Conservation (phyloP, 1,284 basidiomycete genomes). For the Grifola frondosa region DNA sequence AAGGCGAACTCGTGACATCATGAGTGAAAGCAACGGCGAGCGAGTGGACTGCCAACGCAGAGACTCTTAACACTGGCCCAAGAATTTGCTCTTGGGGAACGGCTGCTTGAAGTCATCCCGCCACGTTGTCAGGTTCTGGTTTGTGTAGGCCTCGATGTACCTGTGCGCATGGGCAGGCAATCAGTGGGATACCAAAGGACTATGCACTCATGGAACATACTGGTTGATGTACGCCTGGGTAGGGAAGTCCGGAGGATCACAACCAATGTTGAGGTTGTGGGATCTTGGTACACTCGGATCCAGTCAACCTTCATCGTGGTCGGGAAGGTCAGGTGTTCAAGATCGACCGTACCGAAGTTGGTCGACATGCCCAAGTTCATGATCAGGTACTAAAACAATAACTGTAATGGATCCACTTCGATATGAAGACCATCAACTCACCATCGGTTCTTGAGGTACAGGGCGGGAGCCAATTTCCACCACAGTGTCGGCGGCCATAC, state of each 20-base stretch:
- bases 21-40: too few relatives aligned
- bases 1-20: too few relatives aligned
- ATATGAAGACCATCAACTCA: slow-evolving; percentile 28
- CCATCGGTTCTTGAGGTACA: slow-evolving; percentile 85
- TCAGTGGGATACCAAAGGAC: not conserved
- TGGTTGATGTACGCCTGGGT: slow-evolving; percentile 72
- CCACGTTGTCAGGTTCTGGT: slow-evolving; percentile 42
- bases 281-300: slow-evolving; percentile 79
- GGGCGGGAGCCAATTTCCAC: slow-evolving; percentile 74
- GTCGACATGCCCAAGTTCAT: slow-evolving; percentile 80
- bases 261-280: slow-evolving; percentile 72
- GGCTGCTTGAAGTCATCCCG: slow-evolving; percentile 56
- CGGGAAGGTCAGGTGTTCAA: slow-evolving; percentile 67
- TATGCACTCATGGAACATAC: slow-evolving; percentile 39
- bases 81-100: slow-evolving; percentile 59
- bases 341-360: slow-evolving; percentile 73
- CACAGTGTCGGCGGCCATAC: slow-evolving; percentile 63
- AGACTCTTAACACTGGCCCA: slow-evolving; percentile 48
- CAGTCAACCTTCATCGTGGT: slow-evolving; percentile 76
- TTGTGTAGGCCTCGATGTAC: slow-evolving; percentile 41
- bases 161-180: slow-evolving; percentile 11
- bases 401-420: slow-evolving; percentile 34
- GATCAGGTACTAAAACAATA: slow-evolving; percentile 73
- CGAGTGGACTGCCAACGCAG: too few relatives aligned
- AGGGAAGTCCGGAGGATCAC: slow-evolving; percentile 77